phyloP scores from a whole-genome alignment of 176 grass and related monocot genomes.

The Paspalum vaginatum region DNA sequence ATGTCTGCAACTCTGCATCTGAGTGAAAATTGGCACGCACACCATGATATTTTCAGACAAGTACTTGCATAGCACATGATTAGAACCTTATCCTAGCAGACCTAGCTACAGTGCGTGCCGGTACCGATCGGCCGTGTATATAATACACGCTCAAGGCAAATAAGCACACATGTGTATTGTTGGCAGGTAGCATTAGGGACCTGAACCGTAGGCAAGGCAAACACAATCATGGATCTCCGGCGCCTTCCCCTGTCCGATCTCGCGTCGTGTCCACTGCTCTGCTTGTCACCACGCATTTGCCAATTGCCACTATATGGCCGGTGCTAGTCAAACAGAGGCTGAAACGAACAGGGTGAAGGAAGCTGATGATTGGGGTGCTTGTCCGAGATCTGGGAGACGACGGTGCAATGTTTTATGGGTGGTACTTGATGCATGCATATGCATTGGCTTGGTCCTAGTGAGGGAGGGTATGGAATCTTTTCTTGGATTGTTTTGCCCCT shows the following conservation, averaged over 20 bases:
- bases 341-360: neutral
- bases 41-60: neutral
- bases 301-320: neutral
- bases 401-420: neutral
- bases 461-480: constrained; percentile 21
- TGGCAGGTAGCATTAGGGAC: neutral
- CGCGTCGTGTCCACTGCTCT: neutral
- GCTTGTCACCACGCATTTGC: neutral
- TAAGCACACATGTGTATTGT: neutral
- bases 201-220: neutral
- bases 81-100: constrained; percentile 18
- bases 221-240: constrained; percentile 15
- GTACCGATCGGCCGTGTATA: neutral
- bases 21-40: neutral
- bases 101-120: neutral
- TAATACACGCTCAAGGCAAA: neutral
- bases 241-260: constrained; percentile 24
- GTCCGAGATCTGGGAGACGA: constrained; percentile 37
- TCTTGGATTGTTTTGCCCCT: neutral
- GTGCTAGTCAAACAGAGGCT: neutral
- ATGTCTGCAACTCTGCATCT: neutral
- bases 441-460: neutral
- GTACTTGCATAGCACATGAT: neutral
- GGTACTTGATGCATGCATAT: neutral
- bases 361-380: constrained; percentile 27